Percentiles rank a stretch among this genome's conserved stretches.
phyloP scores from a whole-genome alignment of 2,329 filamentous ascomycete species.

The Fusarium lateritium region DNA sequence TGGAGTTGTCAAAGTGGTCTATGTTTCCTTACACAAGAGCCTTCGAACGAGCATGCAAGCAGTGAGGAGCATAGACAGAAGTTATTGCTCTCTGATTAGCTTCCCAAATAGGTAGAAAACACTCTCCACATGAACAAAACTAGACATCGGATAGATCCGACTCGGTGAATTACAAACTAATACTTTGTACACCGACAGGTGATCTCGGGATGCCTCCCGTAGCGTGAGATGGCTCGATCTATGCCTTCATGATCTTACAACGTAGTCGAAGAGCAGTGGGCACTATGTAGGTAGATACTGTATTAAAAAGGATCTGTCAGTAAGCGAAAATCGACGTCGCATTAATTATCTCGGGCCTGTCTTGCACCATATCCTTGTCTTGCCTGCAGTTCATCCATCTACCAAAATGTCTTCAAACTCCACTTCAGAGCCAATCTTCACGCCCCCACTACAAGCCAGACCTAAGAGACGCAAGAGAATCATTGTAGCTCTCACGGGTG shows the following conservation, averaged over 20 bases:
- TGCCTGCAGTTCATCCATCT: neutral
- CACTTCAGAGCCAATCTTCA: neutral
- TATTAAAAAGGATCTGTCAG: neutral
- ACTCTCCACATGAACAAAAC: neutral
- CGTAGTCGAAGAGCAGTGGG: neutral
- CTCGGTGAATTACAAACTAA: neutral
- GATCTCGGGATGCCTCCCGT: neutral
- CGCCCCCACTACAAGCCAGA: neutral
- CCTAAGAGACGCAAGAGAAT: conserved; percentile 48
- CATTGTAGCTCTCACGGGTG: conserved; percentile 65
- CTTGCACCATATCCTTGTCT: neutral
- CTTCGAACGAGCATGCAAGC: neutral
- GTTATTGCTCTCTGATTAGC: neutral
- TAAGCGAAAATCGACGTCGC: neutral
- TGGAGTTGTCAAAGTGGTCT: too few relatives aligned
- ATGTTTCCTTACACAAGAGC: too few relatives aligned
- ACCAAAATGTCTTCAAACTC: neutral
- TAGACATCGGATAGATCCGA: neutral
- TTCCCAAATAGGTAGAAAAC: neutral
- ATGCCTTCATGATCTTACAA: neutral
- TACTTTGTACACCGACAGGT: neutral
- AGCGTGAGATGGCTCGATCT: neutral
- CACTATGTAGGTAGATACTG: neutral
- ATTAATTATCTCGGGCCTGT: neutral
- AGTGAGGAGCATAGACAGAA: neutral